Conservation (phyloP, 2,329 filamentous ascomycete genomes). For the Xylaria sp. region DNA sequence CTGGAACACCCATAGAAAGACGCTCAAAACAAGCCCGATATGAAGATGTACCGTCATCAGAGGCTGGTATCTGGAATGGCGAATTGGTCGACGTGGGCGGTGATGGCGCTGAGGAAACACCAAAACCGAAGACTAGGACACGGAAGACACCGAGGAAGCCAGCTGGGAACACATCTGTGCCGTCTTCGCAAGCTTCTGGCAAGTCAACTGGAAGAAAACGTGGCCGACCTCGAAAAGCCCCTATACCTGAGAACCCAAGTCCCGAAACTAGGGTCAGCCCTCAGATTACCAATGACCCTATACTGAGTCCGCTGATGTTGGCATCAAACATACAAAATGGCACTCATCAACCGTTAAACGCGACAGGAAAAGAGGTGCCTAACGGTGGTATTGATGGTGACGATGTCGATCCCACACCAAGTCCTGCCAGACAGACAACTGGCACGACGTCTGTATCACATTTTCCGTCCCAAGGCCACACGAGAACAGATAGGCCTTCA, state of each 20-base stretch:
- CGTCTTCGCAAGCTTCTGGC: conserved; percentile 38
- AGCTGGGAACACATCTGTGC: conserved; percentile 27
- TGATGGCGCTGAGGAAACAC: conserved; percentile 38
- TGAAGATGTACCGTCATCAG: conserved; percentile 39
- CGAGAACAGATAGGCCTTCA: conserved; percentile 11
- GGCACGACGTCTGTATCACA: conserved; percentile 25
- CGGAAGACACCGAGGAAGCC: conserved; percentile 39
- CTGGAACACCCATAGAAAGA: conserved; percentile 51
- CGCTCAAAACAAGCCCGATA: conserved; percentile 44
- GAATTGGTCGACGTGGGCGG: conserved; percentile 29
- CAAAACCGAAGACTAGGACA: conserved; percentile 43
- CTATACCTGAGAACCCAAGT: conserved; percentile 35
- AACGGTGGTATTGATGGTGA: conserved; percentile 10
- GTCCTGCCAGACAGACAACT: conserved; percentile 15
- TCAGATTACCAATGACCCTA: conserved; percentile 10
- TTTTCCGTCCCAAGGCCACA: conserved; percentile 3
- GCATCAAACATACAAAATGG: conserved; percentile 11
- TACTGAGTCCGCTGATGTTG: conserved; percentile 9
- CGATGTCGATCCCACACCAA: conserved; percentile 6
- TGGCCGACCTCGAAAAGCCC: conserved; percentile 41
- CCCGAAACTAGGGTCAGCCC: conserved; percentile 22
- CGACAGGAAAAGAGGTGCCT: conserved; percentile 8
- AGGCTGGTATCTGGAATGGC: conserved; percentile 34
- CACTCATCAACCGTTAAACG: not conserved
- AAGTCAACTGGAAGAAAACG: conserved; percentile 40